A percentile compares a stretch with the other conserved stretches of the same genome.
phyloP scores from a whole-genome alignment of 345 rosid genomes.

The Bruguiera parviflora region DNA sequence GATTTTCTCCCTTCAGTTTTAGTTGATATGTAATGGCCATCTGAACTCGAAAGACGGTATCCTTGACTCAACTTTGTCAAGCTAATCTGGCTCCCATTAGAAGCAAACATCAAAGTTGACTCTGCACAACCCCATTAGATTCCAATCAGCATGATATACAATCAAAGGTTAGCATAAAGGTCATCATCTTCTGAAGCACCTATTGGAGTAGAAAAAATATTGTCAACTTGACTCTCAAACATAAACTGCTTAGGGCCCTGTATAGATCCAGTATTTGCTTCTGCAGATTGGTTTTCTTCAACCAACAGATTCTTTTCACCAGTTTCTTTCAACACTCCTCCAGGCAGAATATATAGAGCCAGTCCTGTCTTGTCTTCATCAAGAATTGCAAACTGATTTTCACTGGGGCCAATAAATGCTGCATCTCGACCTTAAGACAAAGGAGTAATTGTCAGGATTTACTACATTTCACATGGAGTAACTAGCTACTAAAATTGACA shows the following conservation, averaged over 20 bases:
- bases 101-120: constrained; percentile 87
- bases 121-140: constrained; percentile 45
- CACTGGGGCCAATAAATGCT: constrained; percentile 81
- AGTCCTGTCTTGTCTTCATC: constrained; percentile 91
- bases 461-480: not conserved
- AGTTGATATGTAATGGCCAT: constrained; percentile 83
- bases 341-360: constrained; percentile 68
- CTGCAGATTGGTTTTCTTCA: constrained; percentile 55
- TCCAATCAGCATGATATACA: constrained; percentile 27
- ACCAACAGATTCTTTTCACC: constrained; percentile 53
- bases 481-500: not conserved
- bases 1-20: constrained; percentile 80
- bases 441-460: not conserved
- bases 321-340: constrained; percentile 52
- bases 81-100: constrained; percentile 76
- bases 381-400: constrained; percentile 86
- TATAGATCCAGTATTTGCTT: constrained; percentile 56
- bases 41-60: constrained; percentile 60
- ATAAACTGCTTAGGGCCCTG: constrained; percentile 75
- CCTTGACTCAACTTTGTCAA: constrained; percentile 88
- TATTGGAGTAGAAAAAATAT: constrained; percentile 88
- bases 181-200: constrained; percentile 48
- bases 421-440: constrained; percentile 71
- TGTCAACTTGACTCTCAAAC: constrained; percentile 93
- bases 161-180: constrained; percentile 14